Evolutionary conservation across 1,284 basidiomycete genomes (phyloP).

Genomic region (Ganoderma sinense): DNA sequence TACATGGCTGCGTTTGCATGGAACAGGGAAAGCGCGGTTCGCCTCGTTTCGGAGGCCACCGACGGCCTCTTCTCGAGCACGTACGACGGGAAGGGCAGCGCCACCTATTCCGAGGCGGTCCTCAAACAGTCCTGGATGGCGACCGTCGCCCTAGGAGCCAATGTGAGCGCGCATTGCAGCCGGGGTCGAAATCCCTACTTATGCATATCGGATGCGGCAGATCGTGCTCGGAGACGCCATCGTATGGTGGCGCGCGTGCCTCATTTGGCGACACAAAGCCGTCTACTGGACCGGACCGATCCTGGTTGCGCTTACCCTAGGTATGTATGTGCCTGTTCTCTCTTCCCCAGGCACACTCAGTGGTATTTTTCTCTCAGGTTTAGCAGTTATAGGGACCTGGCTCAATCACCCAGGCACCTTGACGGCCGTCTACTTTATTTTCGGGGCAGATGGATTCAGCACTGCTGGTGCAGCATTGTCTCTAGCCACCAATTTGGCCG

Average conservation of each 20-base stretch:
- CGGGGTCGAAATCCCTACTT: no score
- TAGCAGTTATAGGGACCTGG: background rate
- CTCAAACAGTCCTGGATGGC: constrained; percentile 1
- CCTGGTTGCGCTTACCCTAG: background rate
- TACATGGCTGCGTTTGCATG: background rate
- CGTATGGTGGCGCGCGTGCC: constrained; percentile 3
- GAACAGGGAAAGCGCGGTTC: background rate
- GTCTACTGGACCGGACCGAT: background rate
- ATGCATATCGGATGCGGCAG: background rate
- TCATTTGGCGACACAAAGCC: background rate
- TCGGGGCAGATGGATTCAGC: background rate
- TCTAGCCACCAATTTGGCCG: constrained; percentile 6
- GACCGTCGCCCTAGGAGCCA: background rate
- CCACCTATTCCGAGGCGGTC: background rate
- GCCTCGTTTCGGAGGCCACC: background rate
- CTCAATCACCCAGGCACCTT: background rate
- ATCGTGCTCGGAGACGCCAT: constrained; percentile 6
- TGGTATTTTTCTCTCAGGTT: background rate
- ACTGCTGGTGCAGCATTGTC: background rate
- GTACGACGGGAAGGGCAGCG: background rate
- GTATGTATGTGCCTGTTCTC: background rate
- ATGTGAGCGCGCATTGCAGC: background rate
- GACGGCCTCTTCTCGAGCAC: background rate
- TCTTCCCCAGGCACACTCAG: background rate
- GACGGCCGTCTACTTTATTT: background rate